Conservation (phyloP, 805 yeast genomes). For the Starmera dryadoides region DNA sequence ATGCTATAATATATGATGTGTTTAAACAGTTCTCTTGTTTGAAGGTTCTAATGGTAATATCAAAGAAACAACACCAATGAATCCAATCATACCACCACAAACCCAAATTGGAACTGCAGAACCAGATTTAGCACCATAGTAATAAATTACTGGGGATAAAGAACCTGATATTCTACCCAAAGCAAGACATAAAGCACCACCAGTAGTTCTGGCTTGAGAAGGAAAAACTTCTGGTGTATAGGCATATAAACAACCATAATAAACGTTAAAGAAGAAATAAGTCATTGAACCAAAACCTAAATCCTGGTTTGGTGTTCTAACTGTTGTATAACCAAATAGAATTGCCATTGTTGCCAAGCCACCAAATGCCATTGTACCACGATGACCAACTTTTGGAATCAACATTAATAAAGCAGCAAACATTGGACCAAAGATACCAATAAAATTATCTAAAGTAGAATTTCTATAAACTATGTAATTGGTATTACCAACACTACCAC, state of each 20-base stretch:
- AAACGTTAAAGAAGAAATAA: constrained; percentile 38
- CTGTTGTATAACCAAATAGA: constrained; percentile 57
- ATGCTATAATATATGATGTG: too few species aligned
- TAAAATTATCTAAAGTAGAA: constrained; percentile 35
- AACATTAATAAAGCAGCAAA: constrained; percentile 31
- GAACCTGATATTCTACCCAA: constrained; percentile 45
- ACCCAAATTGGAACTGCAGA: constrained; percentile 56
- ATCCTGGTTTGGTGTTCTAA: constrained; percentile 43
- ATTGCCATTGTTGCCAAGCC: constrained; percentile 48
- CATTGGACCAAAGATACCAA: constrained; percentile 42
- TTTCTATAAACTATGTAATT: constrained; percentile 38
- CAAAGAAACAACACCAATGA: constrained; percentile 35
- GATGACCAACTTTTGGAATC: constrained; percentile 36
- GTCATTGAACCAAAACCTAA: constrained; percentile 44
- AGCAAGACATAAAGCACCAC: constrained; percentile 52
- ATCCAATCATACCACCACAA: constrained; percentile 47
- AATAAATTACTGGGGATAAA: constrained; percentile 52
- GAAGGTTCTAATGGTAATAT: constrained; percentile 46
- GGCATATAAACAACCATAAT: constrained; percentile 55
- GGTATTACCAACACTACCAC: constrained; percentile 36
- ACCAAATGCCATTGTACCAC: constrained; percentile 49
- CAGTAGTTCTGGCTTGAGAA: constrained; percentile 46
- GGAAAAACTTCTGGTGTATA: constrained; percentile 63
- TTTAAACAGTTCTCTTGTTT: constrained; percentile 25
- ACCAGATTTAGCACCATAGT: constrained; percentile 34